These are phyloP conservation scores for Pseudonectria foliicola DNA, from an alignment of 2,329 filamentous ascomycete species.

Conservation along the genomic window DNA sequence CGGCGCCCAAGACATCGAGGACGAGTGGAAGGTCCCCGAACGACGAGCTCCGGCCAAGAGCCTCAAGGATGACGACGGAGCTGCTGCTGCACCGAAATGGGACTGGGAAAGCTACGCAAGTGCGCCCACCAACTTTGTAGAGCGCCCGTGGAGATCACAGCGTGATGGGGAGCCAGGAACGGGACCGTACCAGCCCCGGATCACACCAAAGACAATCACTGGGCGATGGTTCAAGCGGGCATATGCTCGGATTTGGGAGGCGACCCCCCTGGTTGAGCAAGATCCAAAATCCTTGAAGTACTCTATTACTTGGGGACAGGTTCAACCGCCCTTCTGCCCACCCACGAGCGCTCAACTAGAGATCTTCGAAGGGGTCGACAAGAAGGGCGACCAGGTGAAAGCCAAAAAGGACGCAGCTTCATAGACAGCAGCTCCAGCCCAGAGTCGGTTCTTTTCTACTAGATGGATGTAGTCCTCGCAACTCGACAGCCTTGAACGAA, in stretches of 20 bases:
- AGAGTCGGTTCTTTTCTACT: no score
- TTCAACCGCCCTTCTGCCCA: constrained; percentile 18
- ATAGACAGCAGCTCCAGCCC: no score
- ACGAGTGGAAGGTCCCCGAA: constrained; percentile 31
- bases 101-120: constrained; percentile 38
- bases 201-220: constrained; percentile 26
- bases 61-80: not conserved
- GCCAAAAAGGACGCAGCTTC: not conserved
- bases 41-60: constrained; percentile 18
- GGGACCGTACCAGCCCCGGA: constrained; percentile 30
- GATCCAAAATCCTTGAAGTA: constrained; percentile 24
- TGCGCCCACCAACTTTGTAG: constrained; percentile 31
- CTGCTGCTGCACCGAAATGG: constrained; percentile 18
- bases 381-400: constrained; percentile 16
- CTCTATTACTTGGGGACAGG: constrained; percentile 41
- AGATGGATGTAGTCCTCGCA: no score
- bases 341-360: constrained; percentile 29
- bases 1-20: constrained; percentile 30
- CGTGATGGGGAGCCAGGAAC: constrained; percentile 31
- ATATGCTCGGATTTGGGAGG: constrained; percentile 39
- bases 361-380: constrained; percentile 43
- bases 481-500: no score
- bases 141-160: constrained; percentile 27
- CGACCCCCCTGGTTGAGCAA: constrained; percentile 35
- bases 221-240: constrained; percentile 40